Conservation (phyloP, 2,329 filamentous ascomycete species). For the Aspergillus sojae region DNA sequence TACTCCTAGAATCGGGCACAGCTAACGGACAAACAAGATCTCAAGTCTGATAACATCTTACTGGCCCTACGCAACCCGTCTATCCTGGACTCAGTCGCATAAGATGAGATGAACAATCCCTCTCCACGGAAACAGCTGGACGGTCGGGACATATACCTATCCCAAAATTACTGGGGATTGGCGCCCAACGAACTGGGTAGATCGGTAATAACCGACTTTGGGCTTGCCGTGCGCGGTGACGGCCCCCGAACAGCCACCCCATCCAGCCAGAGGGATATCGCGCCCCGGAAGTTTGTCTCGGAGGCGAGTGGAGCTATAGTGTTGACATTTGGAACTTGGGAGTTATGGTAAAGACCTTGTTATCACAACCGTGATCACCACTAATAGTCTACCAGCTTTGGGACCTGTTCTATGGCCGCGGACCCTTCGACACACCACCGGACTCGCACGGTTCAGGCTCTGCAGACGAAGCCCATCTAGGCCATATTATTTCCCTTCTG, state of each 20-base stretch:
- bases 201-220: slow-evolving; percentile 33
- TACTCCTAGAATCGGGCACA: slow-evolving; percentile 1
- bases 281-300: slow-evolving; percentile 36
- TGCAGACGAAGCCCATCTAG: slow-evolving; percentile 29
- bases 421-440: slow-evolving; percentile 18
- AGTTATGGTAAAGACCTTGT: slow-evolving; percentile 26
- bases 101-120: slow-evolving; percentile 28
- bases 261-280: slow-evolving; percentile 44
- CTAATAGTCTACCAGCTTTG: slow-evolving; percentile 23
- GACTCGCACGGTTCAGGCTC: slow-evolving; percentile 6
- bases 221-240: slow-evolving; percentile 29
- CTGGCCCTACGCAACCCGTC: slow-evolving; percentile 29
- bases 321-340: slow-evolving; percentile 40
- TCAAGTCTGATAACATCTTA: slow-evolving; percentile 46
- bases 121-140: slow-evolving; percentile 29
- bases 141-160: slow-evolving; percentile 34
- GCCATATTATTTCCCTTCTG: slow-evolving; percentile 36
- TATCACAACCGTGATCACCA: background rate
- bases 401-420: slow-evolving; percentile 25
- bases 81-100: slow-evolving; percentile 27
- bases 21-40: slow-evolving; percentile 29
- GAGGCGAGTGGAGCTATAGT: slow-evolving; percentile 31
- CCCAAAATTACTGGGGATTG: slow-evolving; percentile 29
- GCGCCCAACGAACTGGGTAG: slow-evolving; percentile 20
- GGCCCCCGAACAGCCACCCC: slow-evolving; percentile 39